Evolutionary conservation across 2,329 filamentous ascomycete species (phyloP), one percentile per base, ranked within the genome.

Genomic region (Alternaria consortialis): DNA sequence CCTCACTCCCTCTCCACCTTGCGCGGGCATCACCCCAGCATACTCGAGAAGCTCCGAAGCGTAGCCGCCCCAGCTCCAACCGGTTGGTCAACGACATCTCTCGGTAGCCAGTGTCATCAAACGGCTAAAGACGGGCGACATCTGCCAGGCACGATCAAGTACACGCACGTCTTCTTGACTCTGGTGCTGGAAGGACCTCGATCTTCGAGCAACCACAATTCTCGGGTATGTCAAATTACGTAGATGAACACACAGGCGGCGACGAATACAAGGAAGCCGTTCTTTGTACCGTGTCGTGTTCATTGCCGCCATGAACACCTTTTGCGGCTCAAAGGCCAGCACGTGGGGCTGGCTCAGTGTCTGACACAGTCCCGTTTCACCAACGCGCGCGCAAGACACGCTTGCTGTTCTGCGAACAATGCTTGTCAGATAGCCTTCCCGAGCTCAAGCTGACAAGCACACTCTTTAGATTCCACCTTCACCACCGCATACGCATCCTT

Each of bases 351-450:
- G 61, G 58, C 62, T 58, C 62, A 60, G 55, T 58, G 62, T 64
- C 67, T 69, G 65, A 67, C 63, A 66, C 65, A 65, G 63, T 53
- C 50, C 63, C 60, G 70, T 73, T 73, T 73, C 70, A 73, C 70
- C 70, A 70, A 48, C 60, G 53, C 66, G 53, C 63, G 53, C 63
- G 61, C 62, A 64, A 65, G 60, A 59, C 64, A 61, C 63, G 48
- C 56, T 58, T 65, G 64, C 60, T 63, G 59, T 63, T 55, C 58
- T 65, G 62, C 60, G 58, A 63, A 65, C 65, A 67, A 59, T 65
- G 60, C 53, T 53, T 61, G 56, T 58, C 48, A 42, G 60, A 59
- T 42, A 31, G 46, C 39, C 58, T 61, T 56, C 47, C 39, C 57
- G 57, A 60, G 54, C 57, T 48, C 64, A 40, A 62, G 63, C 70